A percentile compares a stretch with the other conserved stretches of the same genome.
phyloP scores from a whole-genome alignment of 2,329 filamentous ascomycete genomes.

The Zymoseptoria pseudotritici region DNA sequence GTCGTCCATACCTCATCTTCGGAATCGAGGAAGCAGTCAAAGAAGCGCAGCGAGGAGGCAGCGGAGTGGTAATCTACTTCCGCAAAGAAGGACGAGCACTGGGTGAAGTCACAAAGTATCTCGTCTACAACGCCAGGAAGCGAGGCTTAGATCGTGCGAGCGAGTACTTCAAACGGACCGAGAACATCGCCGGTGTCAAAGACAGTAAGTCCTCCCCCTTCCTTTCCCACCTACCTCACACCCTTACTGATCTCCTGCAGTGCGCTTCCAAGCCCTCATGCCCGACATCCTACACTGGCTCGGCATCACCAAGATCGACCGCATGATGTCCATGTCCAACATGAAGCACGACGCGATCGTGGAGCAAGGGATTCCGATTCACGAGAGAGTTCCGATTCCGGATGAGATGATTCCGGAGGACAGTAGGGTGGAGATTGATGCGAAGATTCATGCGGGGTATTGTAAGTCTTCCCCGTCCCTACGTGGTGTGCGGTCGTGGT shows the following conservation, averaged over 20 bases:
- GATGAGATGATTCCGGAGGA: constrained; percentile 91
- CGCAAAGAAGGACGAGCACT: constrained; percentile 92
- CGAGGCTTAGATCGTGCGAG: constrained; percentile 70
- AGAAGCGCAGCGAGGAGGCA: constrained; percentile 88
- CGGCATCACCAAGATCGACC: constrained; percentile 95
- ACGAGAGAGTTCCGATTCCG: constrained; percentile 64
- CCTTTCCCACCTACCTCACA: not conserved
- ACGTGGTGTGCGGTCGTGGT: constrained; percentile 8
- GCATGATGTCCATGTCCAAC: constrained; percentile 98
- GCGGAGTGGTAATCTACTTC: constrained; percentile 96
- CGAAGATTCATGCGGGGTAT: constrained; percentile 87
- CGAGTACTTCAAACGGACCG: constrained; percentile 95
- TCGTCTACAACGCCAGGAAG: constrained; percentile 78
- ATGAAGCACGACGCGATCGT: constrained; percentile 92
- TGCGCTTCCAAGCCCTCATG: constrained; percentile 62
- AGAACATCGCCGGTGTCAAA: constrained; percentile 95
- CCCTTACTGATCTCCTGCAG: not conserved
- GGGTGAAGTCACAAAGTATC: constrained; percentile 86
- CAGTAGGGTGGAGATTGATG: constrained; percentile 96
- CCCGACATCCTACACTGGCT: constrained; percentile 90
- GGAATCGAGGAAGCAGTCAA: constrained; percentile 97
- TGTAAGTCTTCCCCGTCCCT: constrained; percentile 27
- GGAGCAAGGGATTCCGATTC: constrained; percentile 44
- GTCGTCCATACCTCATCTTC: constrained; percentile 89
- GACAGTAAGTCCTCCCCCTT: constrained; percentile 51